Evolutionary conservation across 371 early-diverging fungal genomes (phyloP).

Genomic region (Mortierella polycephala): DNA sequence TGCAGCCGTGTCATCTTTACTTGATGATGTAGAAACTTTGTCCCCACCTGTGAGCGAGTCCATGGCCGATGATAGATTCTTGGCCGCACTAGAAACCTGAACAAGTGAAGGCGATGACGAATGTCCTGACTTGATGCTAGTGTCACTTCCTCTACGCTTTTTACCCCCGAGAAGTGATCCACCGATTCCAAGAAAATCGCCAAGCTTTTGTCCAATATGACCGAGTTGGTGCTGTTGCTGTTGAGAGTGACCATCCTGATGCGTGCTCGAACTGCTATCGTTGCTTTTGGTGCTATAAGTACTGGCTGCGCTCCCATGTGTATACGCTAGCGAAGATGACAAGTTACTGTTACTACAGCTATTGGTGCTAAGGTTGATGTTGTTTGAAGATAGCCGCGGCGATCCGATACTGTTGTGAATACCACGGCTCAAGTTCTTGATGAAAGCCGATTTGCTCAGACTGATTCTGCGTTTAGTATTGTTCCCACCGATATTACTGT

Average conservation of each 20-base stretch:
- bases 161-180: constrained; percentile 22
- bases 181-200: constrained; percentile 15
- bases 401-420: background rate
- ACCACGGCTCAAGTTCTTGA: background rate
- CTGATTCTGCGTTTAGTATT: background rate
- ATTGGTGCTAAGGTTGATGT: background rate
- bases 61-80: too few species aligned
- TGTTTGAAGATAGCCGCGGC: background rate
- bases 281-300: background rate
- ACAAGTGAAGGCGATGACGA: constrained; percentile 9
- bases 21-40: background rate
- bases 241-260: constrained; percentile 2
- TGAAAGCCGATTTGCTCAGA: background rate
- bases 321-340: too few species aligned
- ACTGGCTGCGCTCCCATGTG: background rate
- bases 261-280: background rate
- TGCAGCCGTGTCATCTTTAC: background rate
- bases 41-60: too few species aligned
- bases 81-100: background rate
- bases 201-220: constrained; percentile 18
- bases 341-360: background rate
- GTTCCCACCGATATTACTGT: too few species aligned
- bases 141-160: constrained; percentile 30
- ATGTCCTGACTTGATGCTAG: constrained; percentile 8
- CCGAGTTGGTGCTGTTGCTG: constrained; percentile 3